Evolutionary conservation across 1,284 basidiomycete species (phyloP), one percentile per base, ranked within the genome.

Genomic region (Rhodofomes roseus): DNA sequence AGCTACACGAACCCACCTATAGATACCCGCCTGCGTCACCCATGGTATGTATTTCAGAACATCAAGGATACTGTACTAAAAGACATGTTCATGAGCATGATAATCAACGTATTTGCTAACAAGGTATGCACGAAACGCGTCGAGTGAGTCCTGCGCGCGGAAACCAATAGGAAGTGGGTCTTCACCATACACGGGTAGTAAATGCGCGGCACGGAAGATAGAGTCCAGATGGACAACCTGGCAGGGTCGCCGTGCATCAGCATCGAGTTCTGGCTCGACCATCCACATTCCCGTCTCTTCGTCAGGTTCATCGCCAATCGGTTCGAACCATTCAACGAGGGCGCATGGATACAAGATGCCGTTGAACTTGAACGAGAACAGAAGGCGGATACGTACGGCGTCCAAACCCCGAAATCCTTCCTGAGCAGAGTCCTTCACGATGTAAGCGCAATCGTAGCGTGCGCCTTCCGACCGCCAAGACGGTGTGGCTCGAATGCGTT

Each of bases 231-330:
- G 63, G 4, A 66, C 50, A 0, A 68, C 48, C 0, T 31, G 11
- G 1, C 40, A 7, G 1, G 6, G 8, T 0, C 44, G 55, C 20
- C 43, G 7, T 2, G 57, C 57, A n/a, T 57, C 25, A 2, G 14
- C 20, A 11, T 59, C 55, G 41, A 62, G 20, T 12, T 65, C 65
- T 22, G 66, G 65, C 14, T 56, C 40, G 1, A 70, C 66, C 8
- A 63, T 44, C 64, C 65, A 70, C 59, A 70, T 60, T 0, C 67
- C 67, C 0, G 65, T 67, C 2, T 57, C 50, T 1, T 57, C 44
- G 43, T 65, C 62, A 7, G 67, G 63, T 18, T 51, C 52, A 16
- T 64, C 56, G 1, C 36, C 57, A 16, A 53, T 34, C 0, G 31
- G 37, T 4, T 22, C 18, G 40, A 60, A 70, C 68, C 67, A 68